Evolutionary conservation across 495 filamentous ascomycete genomes (phyloP), one percentile per base, ranked within the genome.

Genomic region (Neurospora sp.): DNA sequence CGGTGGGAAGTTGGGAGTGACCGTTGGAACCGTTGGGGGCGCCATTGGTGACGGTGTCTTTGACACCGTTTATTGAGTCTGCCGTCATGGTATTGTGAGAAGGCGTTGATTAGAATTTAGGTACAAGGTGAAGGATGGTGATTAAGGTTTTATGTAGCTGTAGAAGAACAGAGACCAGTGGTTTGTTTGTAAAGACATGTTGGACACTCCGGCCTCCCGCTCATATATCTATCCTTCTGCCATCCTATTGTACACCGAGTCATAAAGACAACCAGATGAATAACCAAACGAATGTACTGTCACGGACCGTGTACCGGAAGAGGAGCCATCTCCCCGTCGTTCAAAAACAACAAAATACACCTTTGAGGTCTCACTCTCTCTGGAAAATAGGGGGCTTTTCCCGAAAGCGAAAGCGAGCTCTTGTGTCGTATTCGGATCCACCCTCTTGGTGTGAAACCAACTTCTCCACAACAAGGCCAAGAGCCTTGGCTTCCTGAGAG

Each of bases 391-490:
- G 44, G 44, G n/a, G 44, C n/a, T n/a, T n/a, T 48, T 5, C 44
- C 42, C 18, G 39, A 71, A 42, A 44, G 72, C 59, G 54, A 69
- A 69, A 69, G 31, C 72, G 72, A 73, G 31, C 39, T 23, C 10
- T 16, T 6, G 6, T 31, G 39, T 69, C 72, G 72, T 46, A 73
- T 73, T 73, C 72, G 72, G n/a, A 39, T 70, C 41, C 41, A n/a
- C 41, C 16, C 6, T 44, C 16, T 44, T 59, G 35, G 39, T 39
- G 18, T 18, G n/a, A 70, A 37, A 31, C 27, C 37, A 10, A 40
- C 31, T 23, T 38, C 23, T 23, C 35, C 12, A 62, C 44, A 6
- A 48, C 70, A 18, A 70, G 40, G 70, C 72, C 12, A 62, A 46
- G 41, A 69, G 20, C 16, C 23, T 38, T 16, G 14, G 37, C 39